Base-by-base conservation (phyloP, 768 basidiomycete genomes). In the Collybia sordida region DNA sequence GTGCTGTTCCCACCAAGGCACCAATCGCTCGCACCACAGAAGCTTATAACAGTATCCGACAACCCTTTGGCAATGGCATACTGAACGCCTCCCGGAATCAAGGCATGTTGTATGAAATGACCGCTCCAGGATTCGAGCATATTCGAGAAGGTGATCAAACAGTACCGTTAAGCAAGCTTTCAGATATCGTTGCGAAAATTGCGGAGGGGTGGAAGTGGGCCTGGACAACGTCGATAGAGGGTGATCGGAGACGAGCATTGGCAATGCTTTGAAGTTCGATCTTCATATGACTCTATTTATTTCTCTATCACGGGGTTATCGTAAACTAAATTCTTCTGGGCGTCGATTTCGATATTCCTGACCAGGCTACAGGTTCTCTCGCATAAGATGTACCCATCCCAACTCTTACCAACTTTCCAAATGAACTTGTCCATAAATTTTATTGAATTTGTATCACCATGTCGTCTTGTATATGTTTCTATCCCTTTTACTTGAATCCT, bases 151-250 rank as follows among this genome's bases (percentile, higher is more conserved):
- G 59, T 45, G 48, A 64, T 11, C 3, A 14, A 3, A 31, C 31
- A 14, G 31, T 31, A 12, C 31, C 31, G 3, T 31, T 31, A 11
- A 31, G 31, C 31, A 68, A 67, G 49, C 64, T 81, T 7, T 56
- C 68, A 14, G 58, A 70, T 35, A 59, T 85, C 3, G 72, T 69
- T 5, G 60, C 68, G 27, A 61, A 62, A 9, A 61, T 86, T 21
- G 73, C 71, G 15, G 70, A 70, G 58, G 78, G 74, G 42, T 85
- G 82, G 82, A 77, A 80, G 49, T 88, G 85, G 85, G 63, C 75
- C 4, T 84, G 82, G 82, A 67, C 68, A 7, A 74, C 79, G 19
- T 76, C 74, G 3, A 55, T 79, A 15, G 75, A 78, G 36, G 64
- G 56, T 12, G 66, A 73, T 6, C 58, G 74, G 22, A 60, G 71